Evolutionary conservation across 1,284 basidiomycete species (phyloP).

Genomic region (Puccinia sorghi): DNA sequence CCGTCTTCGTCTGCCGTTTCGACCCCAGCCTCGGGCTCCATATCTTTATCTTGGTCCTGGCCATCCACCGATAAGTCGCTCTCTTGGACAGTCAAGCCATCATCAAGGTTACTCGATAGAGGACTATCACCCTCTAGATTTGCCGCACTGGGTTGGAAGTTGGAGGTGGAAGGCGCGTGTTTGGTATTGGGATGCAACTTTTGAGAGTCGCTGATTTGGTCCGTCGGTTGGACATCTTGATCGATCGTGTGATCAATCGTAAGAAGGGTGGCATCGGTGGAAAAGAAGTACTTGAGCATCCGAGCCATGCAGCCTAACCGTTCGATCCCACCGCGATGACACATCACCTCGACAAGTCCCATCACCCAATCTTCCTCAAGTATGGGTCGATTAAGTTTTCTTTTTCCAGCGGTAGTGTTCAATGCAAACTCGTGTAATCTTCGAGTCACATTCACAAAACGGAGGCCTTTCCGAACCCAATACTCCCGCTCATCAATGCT

Average conservation of each 20-base stretch:
- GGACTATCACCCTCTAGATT: constrained; percentile 1
- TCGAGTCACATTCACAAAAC: constrained; percentile 15
- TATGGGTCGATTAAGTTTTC: neutral
- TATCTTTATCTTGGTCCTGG: constrained; percentile 17
- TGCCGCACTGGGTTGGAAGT: neutral
- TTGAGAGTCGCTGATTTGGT: neutral
- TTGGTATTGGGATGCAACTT: neutral
- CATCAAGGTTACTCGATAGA: constrained; percentile 4
- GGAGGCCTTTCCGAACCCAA: constrained; percentile 26
- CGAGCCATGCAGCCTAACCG: constrained; percentile 20
- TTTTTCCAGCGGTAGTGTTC: neutral
- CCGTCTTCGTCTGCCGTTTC: constrained; percentile 29
- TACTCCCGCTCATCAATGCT: constrained; percentile 36
- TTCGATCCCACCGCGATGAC: constrained; percentile 44
- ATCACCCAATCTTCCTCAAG: constrained; percentile 42
- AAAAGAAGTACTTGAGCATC: constrained; percentile 30
- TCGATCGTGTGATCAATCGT: neutral
- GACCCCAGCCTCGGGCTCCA: neutral
- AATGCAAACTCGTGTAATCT: neutral
- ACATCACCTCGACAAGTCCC: constrained; percentile 28
- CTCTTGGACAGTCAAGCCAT: neutral
- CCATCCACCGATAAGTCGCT: neutral
- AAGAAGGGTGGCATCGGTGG: constrained; percentile 9
- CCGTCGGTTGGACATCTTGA: neutral
- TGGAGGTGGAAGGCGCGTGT: neutral